These are phyloP conservation scores for Rheum nobile DNA, from an alignment of 148 eudicot genomes.

Conservation along the genomic window DNA sequence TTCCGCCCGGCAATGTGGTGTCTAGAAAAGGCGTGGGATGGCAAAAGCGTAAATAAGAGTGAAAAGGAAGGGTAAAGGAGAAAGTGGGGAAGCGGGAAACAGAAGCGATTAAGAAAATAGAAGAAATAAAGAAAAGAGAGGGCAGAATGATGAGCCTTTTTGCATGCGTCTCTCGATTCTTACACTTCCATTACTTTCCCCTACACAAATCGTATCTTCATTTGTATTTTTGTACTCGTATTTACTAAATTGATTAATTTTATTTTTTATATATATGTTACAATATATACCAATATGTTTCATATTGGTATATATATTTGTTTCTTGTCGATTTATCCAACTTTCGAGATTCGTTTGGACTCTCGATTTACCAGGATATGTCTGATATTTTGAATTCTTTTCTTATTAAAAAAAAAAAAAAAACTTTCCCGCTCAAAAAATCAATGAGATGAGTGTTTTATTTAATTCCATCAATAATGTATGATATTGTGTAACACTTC, in stretches of 20 bases:
- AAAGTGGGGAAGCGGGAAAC: background rate
- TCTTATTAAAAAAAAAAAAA: too few relatives aligned
- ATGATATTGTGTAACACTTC: too few relatives aligned
- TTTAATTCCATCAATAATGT: too few relatives aligned
- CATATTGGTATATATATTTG: too few relatives aligned
- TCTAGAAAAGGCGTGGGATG: background rate
- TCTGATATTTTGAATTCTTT: too few relatives aligned
- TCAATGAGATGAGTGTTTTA: too few relatives aligned
- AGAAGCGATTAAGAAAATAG: slow-evolving; percentile 3
- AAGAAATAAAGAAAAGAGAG: background rate
- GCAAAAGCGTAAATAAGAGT: background rate
- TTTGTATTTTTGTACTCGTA: background rate
- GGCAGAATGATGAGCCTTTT: slow-evolving; percentile 7
- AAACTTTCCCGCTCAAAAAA: too few relatives aligned
- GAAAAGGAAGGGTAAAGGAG: background rate
- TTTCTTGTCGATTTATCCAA: too few relatives aligned
- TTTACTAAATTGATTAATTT: background rate
- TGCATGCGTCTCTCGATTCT: slow-evolving; percentile 8
- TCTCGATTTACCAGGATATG: too few relatives aligned
- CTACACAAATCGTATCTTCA: background rate
- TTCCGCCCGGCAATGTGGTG: background rate
- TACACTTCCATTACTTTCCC: background rate
- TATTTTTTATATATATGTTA: too few relatives aligned
- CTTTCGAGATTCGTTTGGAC: too few relatives aligned
- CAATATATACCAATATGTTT: too few relatives aligned